Evolutionary conservation across 805 yeast genomes (phyloP), one percentile per base, ranked within the genome.

Genomic region (Lipomyces yamanashiensis): DNA sequence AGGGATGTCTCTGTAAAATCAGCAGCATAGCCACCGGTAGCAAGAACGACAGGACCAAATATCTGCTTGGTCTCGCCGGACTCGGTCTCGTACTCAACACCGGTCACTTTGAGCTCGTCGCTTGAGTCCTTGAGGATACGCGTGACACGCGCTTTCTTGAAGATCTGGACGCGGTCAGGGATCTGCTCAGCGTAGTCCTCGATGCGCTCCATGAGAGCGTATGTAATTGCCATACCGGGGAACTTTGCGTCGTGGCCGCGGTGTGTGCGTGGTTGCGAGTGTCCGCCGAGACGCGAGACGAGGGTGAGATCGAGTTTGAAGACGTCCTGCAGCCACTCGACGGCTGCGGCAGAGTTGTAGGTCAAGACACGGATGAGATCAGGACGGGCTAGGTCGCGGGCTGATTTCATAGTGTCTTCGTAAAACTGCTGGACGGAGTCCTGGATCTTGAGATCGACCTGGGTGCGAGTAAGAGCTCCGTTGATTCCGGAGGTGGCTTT

Each of bases 221-320:
- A 84, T 2, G 87, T 84, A 57, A 86, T 84, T 7, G 89, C 87
- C 83, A 83, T 84, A 0, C 89, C 89, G 1, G 89, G 89, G 57
- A 85, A 85, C 64, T 82, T 79, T 19, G 85, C 81, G 64, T 84
- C 88, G 55, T 84, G 82, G 0, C 96, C 92, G 70, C 96, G 81
- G 74, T 90, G 96, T 0, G 96, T 90, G 74, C 96, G 80, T 21
- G 90, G 86, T 55, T 81, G 84, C 0, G 92, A 86, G 72, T 90
- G 96, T 2, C 96, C 96, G 34, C 96, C 96, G 49, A 90, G 75
- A 70, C 89, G 83, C n/a, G 90, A 82, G 12, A 90, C 88, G 15
- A 86, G 79, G 7, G 88, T 82, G 61, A 90, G 77, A 70, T 87
- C 89, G 55, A 89, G 76, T 7, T 80, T 81, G 69, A 89, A 85